Percentiles rank a stretch among this genome's conserved stretches.
Evolutionary conservation across 129 eudicot species (phyloP).

Genomic region (Escallonia herrerae): DNA sequence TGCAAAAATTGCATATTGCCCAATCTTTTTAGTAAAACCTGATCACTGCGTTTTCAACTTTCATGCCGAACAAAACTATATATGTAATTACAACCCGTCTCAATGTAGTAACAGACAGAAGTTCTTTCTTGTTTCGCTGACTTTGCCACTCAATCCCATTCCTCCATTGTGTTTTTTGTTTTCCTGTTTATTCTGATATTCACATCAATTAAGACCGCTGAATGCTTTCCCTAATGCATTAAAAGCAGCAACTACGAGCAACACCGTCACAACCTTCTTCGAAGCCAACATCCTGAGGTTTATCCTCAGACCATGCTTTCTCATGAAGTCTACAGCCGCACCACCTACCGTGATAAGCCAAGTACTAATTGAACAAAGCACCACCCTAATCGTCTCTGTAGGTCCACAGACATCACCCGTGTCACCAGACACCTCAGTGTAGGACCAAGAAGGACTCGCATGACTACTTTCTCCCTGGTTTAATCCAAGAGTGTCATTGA

Average conservation of each 20-base stretch:
- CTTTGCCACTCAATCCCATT: too few relatives aligned
- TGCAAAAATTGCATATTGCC: too few relatives aligned
- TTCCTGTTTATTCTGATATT: neutral
- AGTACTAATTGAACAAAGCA: conserved; percentile 22
- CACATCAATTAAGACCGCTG: conserved; percentile 11
- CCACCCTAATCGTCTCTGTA: conserved; percentile 38
- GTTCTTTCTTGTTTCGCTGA: too few relatives aligned
- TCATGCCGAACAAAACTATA: neutral
- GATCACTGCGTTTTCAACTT: neutral
- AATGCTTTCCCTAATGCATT: conserved; percentile 43
- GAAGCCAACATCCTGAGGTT: conserved; percentile 80
- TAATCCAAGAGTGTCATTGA: conserved; percentile 62
- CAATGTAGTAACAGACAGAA: neutral
- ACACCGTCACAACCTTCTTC: conserved; percentile 50
- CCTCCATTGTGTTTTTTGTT: neutral
- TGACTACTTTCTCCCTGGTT: conserved; percentile 21
- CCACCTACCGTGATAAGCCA: conserved; percentile 31
- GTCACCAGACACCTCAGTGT: conserved; percentile 46
- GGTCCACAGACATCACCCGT: conserved; percentile 32
- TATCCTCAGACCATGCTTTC: conserved; percentile 67
- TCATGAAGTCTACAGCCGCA: conserved; percentile 41
- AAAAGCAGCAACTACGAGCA: conserved; percentile 36
- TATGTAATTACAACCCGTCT: neutral
- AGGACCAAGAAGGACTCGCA: conserved; percentile 32
- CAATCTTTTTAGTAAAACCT: too few relatives aligned